phyloP scores from a whole-genome alignment of 805 yeast genomes.

The Ogataea zsoltii region DNA sequence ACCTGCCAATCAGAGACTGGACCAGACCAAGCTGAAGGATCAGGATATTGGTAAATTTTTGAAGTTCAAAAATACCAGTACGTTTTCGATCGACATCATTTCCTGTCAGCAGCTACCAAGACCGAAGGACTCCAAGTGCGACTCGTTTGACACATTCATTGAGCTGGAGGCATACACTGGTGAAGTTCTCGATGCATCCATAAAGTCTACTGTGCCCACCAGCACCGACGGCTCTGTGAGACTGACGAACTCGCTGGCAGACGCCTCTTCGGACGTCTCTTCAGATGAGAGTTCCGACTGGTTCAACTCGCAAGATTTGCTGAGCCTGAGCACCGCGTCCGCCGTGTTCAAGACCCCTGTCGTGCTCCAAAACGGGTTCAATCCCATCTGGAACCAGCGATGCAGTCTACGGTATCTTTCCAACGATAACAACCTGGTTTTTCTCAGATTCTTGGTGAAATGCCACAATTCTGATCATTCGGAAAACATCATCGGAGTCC shows the following conservation, averaged over 20 bases:
- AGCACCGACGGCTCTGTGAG: conserved; percentile 13
- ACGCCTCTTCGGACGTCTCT: neutral
- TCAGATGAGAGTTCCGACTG: neutral
- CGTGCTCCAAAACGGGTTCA: conserved; percentile 75
- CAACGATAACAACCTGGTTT: conserved; percentile 48
- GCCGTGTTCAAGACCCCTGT: conserved; percentile 33
- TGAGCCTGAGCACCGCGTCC: conserved; percentile 17
- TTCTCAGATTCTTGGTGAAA: conserved; percentile 54
- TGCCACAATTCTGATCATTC: conserved; percentile 24
- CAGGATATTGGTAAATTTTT: conserved; percentile 24
- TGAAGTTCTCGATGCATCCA: conserved; percentile 16
- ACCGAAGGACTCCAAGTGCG: conserved; percentile 51
- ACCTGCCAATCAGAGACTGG: conserved; percentile 42
- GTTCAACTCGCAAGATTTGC: conserved; percentile 1
- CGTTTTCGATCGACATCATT: conserved; percentile 48
- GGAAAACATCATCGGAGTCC: conserved; percentile 50
- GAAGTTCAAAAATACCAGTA: conserved; percentile 10
- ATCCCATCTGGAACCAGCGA: conserved; percentile 75
- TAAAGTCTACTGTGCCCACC: conserved; percentile 2
- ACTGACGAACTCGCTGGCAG: neutral
- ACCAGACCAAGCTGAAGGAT: conserved; percentile 20
- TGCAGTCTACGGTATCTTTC: conserved; percentile 44
- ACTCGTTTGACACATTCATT: conserved; percentile 59
- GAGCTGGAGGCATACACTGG: conserved; percentile 59
- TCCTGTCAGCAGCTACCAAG: conserved; percentile 88